Evolutionary conservation across 73 alveolate species (phyloP).

Genomic region (Chromera velia): DNA sequence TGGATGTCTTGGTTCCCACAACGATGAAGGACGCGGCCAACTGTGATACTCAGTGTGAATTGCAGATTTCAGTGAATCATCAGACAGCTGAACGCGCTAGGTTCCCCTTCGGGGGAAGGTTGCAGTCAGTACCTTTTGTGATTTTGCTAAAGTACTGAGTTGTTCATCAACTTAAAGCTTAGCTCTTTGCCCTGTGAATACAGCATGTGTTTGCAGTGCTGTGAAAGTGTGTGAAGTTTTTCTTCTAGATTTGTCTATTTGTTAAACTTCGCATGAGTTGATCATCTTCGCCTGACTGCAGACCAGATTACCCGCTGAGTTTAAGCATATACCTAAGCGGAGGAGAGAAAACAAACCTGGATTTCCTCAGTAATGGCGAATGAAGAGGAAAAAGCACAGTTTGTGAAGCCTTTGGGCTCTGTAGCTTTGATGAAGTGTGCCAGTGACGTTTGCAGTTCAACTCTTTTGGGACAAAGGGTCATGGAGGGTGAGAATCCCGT

Average conservation of each 20-base stretch:
- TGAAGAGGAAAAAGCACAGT: slow-evolving; percentile 88
- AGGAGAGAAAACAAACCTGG: slow-evolving; percentile 86
- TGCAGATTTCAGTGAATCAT: slow-evolving; percentile 88
- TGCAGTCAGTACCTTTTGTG: no score
- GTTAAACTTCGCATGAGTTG: no score
- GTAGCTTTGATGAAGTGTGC: slow-evolving; percentile 66
- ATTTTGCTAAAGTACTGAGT: no score
- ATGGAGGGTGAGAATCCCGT: slow-evolving; percentile 92
- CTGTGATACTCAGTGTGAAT: slow-evolving; percentile 91
- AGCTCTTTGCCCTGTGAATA: no score
- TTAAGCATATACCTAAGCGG: slow-evolving; percentile 91
- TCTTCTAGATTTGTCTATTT: no score
- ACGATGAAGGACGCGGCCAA: slow-evolving; percentile 94
- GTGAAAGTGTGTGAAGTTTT: no score
- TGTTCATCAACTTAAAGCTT: no score
- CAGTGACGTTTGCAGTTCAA: slow-evolving; percentile 66
- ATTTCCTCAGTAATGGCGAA: slow-evolving; percentile 93
- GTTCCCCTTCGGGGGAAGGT: no score
- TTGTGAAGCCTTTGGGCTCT: slow-evolving; percentile 68
- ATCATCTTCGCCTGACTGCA: no score
- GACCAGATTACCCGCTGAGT: slow-evolving; percentile 91
- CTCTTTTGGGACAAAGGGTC: slow-evolving; percentile 77
- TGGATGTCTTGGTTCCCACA: slow-evolving; percentile 93
- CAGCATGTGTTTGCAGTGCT: no score
- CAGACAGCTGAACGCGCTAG: slow-evolving; percentile 87